These are phyloP conservation scores for Uronychia binucleata DNA, from an alignment of 73 alveolate genomes.

Conservation along the genomic window DNA sequence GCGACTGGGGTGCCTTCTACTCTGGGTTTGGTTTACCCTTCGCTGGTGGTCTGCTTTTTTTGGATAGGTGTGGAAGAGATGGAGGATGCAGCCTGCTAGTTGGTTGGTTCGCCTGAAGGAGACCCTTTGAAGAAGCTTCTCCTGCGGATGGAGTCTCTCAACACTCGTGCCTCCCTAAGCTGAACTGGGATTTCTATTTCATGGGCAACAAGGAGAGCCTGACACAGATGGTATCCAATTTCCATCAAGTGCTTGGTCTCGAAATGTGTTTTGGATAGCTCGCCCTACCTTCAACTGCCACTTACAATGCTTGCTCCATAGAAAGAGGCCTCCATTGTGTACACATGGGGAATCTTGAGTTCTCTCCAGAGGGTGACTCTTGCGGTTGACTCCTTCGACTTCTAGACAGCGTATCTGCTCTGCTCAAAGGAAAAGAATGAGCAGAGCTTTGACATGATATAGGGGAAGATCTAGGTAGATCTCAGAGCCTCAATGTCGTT, in stretches of 20 bases:
- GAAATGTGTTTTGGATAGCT: background rate
- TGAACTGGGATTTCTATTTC: background rate
- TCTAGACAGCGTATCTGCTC: slow-evolving; percentile 22
- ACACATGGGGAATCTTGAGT: slow-evolving; percentile 35
- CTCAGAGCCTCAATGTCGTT: too few relatives aligned
- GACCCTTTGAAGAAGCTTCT: background rate
- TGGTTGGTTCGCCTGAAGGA: background rate
- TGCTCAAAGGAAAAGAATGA: slow-evolving; percentile 14
- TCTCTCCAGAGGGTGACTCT: slow-evolving; percentile 24
- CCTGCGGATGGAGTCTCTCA: background rate
- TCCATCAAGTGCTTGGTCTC: background rate
- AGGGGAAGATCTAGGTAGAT: too few relatives aligned
- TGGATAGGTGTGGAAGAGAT: background rate
- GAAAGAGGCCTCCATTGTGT: slow-evolving; percentile 41
- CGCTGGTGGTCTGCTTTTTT: background rate
- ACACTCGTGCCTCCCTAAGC: background rate
- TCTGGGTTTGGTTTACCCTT: too few relatives aligned
- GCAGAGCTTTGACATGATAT: slow-evolving; percentile 12
- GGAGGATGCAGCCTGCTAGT: background rate
- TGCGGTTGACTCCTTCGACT: slow-evolving; percentile 46
- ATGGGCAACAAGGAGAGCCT: background rate
- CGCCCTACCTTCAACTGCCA: too few relatives aligned
- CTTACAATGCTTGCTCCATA: slow-evolving; percentile 43
- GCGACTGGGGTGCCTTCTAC: too few relatives aligned
- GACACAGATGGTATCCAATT: background rate